Percentiles rank a stretch among this genome's conserved stretches.
phyloP scores from a whole-genome alignment of 495 filamentous ascomycete species.

The Neurospora africana region DNA sequence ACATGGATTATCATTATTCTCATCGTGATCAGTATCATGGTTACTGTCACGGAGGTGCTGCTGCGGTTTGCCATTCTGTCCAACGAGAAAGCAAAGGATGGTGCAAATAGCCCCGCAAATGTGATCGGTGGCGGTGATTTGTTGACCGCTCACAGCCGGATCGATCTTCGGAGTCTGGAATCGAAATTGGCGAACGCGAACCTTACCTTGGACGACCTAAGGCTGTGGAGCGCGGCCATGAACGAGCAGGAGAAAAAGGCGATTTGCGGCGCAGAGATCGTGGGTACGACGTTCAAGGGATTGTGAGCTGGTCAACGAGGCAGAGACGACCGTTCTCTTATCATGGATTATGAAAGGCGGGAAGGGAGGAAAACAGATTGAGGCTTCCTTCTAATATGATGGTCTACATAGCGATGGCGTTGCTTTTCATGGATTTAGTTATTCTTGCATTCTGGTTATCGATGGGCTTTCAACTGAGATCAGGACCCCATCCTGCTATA shows the following conservation, averaged over 20 bases:
- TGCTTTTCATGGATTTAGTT: not conserved
- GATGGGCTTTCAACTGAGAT: not conserved
- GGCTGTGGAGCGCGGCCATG: conserved; percentile 25
- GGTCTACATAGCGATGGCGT: not conserved
- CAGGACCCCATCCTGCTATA: not conserved
- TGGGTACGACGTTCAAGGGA: conserved; percentile 32
- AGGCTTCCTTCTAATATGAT: not conserved
- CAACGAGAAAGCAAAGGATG: conserved; percentile 26
- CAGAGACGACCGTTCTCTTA: not conserved
- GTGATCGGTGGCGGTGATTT: conserved; percentile 5
- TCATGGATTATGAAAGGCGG: not conserved
- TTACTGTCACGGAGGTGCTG: conserved; percentile 83
- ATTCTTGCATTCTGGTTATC: not conserved
- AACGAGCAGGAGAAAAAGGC: conserved; percentile 29
- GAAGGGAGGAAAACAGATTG: not conserved
- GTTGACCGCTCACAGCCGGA: not conserved
- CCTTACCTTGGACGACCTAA: conserved; percentile 31
- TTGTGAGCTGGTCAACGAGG: conserved; percentile 5
- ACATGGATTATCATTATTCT: conserved; percentile 98
- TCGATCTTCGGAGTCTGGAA: conserved; percentile 14
- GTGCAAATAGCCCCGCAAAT: not conserved
- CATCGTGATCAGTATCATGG: conserved; percentile 79
- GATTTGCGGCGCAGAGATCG: conserved; percentile 34
- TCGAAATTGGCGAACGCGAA: conserved; percentile 16
- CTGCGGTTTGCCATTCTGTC: conserved; percentile 73